Conservation (phyloP, 1,284 basidiomycete genomes). For the Gomphus sp. region DNA sequence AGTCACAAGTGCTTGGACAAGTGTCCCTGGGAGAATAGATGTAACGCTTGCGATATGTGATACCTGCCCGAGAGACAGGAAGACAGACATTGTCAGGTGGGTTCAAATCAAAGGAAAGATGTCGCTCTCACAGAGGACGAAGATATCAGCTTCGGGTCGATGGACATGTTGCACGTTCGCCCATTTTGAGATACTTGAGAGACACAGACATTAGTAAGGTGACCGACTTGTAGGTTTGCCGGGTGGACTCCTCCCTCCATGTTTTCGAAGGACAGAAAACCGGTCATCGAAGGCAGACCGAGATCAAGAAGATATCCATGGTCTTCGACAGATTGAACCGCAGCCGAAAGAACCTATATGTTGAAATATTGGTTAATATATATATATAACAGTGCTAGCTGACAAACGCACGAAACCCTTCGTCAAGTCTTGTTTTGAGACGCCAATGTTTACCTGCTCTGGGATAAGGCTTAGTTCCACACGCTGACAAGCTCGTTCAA, state of each 20-base stretch:
- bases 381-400: background rate
- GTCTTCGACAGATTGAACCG: slow-evolving; percentile 85
- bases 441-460: slow-evolving; percentile 76
- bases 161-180: slow-evolving; percentile 55
- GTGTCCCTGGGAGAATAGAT: slow-evolving; percentile 79
- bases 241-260: slow-evolving; percentile 32
- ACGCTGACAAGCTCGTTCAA: slow-evolving; percentile 58
- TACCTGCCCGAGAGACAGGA: slow-evolving; percentile 31
- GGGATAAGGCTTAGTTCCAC: slow-evolving; percentile 89
- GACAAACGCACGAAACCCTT: slow-evolving; percentile 53
- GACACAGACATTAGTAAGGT: slow-evolving; percentile 57
- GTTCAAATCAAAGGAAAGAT: background rate
- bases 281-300: slow-evolving; percentile 67
- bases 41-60: slow-evolving; percentile 72
- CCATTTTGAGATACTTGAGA: slow-evolving; percentile 60
- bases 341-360: slow-evolving; percentile 61
- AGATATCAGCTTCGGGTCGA: slow-evolving; percentile 37
- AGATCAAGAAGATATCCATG: slow-evolving; percentile 90
- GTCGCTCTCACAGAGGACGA: slow-evolving; percentile 41
- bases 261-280: slow-evolving; percentile 73
- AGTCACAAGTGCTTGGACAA: slow-evolving; percentile 84
- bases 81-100: background rate
- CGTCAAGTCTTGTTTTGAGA: slow-evolving; percentile 73
- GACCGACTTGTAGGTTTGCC: slow-evolving; percentile 53
- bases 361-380: background rate